Percentiles rank a stretch among this genome's conserved stretches.
Conservation (phyloP, 2,329 filamentous ascomycete species). For the Zopfia rhizophila region DNA sequence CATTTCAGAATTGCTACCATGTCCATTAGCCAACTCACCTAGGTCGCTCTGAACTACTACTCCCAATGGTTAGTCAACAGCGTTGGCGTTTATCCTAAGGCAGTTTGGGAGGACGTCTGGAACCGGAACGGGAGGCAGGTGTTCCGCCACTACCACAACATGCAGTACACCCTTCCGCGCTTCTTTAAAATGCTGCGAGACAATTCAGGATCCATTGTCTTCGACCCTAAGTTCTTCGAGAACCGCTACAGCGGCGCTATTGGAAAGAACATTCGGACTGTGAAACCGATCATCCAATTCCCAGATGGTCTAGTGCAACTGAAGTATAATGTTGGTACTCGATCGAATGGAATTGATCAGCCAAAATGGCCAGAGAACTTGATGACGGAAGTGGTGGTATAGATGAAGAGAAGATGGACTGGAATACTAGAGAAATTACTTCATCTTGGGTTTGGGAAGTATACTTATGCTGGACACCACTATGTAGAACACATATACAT, state of each 20-base stretch:
- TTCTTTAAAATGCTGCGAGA: slow-evolving; percentile 55
- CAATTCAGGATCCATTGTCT: slow-evolving; percentile 52
- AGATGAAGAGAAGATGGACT: slow-evolving; percentile 2
- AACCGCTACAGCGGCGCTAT: slow-evolving; percentile 50
- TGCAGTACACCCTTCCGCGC: slow-evolving; percentile 55
- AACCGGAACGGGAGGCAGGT: slow-evolving; percentile 57
- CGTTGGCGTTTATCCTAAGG: slow-evolving; percentile 46
- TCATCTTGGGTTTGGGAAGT: too few species aligned
- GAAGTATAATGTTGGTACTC: slow-evolving; percentile 61
- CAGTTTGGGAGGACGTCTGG: slow-evolving; percentile 62
- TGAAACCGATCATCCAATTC: slow-evolving; percentile 59
- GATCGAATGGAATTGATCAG: slow-evolving; percentile 62
- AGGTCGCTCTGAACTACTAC: slow-evolving; percentile 51
- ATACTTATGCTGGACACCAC: too few species aligned
- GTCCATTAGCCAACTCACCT: not conserved
- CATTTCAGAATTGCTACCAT: not conserved
- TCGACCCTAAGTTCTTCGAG: slow-evolving; percentile 63
- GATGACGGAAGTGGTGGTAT: slow-evolving; percentile 50
- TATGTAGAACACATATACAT: too few species aligned
- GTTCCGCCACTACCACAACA: slow-evolving; percentile 64
- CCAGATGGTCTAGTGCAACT: slow-evolving; percentile 42
- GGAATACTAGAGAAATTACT: too few species aligned
- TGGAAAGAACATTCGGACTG: slow-evolving; percentile 49
- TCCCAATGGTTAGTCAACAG: slow-evolving; percentile 49
- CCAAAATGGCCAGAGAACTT: slow-evolving; percentile 61